These are phyloP conservation scores for Penicillium hesseltinei DNA, from an alignment of 2,329 filamentous ascomycete genomes.

Conservation along the genomic window DNA sequence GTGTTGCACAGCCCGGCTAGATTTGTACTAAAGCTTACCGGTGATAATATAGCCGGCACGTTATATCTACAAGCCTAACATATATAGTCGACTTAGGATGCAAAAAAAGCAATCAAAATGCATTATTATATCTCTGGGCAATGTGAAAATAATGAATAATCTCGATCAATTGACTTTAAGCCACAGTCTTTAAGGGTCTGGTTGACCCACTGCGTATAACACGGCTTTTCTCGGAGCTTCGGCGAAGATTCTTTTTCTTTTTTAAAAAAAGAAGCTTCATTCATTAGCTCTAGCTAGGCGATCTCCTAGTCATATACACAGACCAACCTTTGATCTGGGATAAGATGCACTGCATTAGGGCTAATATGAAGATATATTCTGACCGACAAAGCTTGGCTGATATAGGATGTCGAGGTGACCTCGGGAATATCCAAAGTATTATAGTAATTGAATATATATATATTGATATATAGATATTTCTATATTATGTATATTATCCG, in stretches of 20 bases:
- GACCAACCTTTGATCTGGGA: constrained; percentile 3
- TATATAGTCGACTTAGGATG: not conserved
- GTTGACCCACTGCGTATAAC: constrained; percentile 5
- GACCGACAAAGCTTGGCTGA: not conserved
- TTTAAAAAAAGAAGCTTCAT: not conserved
- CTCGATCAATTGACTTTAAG: constrained; percentile 5
- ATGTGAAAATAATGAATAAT: not conserved
- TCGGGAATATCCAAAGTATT: not conserved
- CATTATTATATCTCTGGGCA: not conserved
- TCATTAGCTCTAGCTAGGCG: not conserved
- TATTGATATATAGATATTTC: too few relatives aligned
- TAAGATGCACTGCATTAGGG: not conserved
- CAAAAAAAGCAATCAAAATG: not conserved
- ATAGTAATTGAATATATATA: not conserved
- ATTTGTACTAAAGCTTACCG: not conserved
- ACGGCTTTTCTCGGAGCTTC: constrained; percentile 2
- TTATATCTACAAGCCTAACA: not conserved
- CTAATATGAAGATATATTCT: not conserved
- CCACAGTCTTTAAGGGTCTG: constrained; percentile 1
- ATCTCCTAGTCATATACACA: not conserved
- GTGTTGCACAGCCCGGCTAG: constrained; percentile 1
- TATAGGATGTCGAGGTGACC: not conserved
- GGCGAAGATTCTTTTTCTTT: not conserved
- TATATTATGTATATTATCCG: not conserved
- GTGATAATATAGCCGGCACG: not conserved